These are phyloP conservation scores for Fusarium tjaetaba DNA, from an alignment of 2,329 filamentous ascomycete species.

Conservation along the genomic window DNA sequence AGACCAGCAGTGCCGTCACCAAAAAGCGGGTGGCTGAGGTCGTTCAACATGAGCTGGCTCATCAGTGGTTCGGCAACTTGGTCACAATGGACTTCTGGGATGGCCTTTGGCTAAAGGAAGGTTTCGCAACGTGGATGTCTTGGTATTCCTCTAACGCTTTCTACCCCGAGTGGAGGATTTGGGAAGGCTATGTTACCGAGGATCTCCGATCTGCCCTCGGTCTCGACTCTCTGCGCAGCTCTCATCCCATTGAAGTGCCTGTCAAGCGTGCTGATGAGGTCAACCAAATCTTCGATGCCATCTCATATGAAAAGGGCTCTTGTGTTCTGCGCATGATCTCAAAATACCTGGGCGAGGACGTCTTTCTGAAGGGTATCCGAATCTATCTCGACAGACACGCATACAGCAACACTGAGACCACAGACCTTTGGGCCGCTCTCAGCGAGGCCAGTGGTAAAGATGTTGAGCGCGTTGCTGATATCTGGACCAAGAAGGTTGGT, in stretches of 20 bases:
- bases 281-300: conserved; percentile 98
- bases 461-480: conserved; percentile 88
- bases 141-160: conserved; percentile 89
- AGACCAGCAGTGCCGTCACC: conserved; percentile 85
- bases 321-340: conserved; percentile 98
- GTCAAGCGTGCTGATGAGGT: conserved; percentile 96
- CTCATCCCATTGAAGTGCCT: conserved; percentile 95
- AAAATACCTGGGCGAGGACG: conserved; percentile 90
- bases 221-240: conserved; percentile 91
- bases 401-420: conserved; percentile 93
- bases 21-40: conserved; percentile 96
- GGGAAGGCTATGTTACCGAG: conserved; percentile 94
- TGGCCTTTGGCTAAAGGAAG: conserved; percentile 95
- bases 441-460: conserved; percentile 91
- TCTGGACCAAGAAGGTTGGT: conserved; percentile 97
- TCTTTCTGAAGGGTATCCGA: conserved; percentile 91
- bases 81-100: conserved; percentile 99
- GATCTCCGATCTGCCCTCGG: conserved; percentile 88
- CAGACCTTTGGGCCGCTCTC: conserved; percentile 89
- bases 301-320: conserved; percentile 96
- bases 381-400: conserved; percentile 94
- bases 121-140: conserved; percentile 71
- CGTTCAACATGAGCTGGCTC: conserved; percentile 95
- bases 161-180: conserved; percentile 98
- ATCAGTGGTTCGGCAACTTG: conserved; percentile 98